Conservation (phyloP, 179 eudicot species). For the Drosera spatulata region DNA sequence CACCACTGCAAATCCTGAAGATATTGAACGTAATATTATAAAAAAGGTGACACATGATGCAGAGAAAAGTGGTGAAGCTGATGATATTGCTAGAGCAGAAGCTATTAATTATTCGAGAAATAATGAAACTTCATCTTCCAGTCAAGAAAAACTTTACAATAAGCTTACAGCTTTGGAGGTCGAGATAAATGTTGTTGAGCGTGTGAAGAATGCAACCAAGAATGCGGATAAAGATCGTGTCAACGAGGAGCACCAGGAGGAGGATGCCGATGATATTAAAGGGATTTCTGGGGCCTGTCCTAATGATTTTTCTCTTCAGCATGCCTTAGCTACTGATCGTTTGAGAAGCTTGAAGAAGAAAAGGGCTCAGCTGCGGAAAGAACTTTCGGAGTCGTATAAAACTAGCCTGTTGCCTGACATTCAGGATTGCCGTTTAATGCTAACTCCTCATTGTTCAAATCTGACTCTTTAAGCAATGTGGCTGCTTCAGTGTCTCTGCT, state of each 20-base stretch:
- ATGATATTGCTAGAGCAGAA: slow-evolving; percentile 18
- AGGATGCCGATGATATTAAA: slow-evolving; percentile 24
- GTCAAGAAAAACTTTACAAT: slow-evolving; percentile 46
- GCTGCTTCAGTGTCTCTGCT: no score
- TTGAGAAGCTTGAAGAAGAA: slow-evolving; percentile 65
- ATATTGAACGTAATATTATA: slow-evolving; percentile 51
- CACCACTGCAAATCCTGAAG: no score
- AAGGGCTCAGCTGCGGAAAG: slow-evolving; percentile 62
- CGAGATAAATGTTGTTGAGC: slow-evolving; percentile 84
- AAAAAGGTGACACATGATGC: slow-evolving; percentile 29
- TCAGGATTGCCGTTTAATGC: no score
- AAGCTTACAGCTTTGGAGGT: slow-evolving; percentile 63
- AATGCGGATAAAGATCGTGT: slow-evolving; percentile 27
- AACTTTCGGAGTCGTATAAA: slow-evolving; percentile 32
- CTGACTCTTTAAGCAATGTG: no score
- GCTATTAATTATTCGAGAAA: slow-evolving; percentile 18
- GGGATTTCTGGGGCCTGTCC: slow-evolving; percentile 21
- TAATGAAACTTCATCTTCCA: slow-evolving; percentile 22
- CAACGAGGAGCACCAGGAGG: slow-evolving; percentile 20
- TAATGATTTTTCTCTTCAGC: slow-evolving; percentile 56
- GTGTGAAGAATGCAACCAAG: slow-evolving; percentile 29
- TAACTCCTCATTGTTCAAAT: no score
- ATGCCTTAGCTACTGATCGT: slow-evolving; percentile 85
- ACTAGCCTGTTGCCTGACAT: slow-evolving; percentile 21
- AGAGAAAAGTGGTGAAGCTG: slow-evolving; percentile 32